A percentile compares a stretch with the other conserved stretches of the same genome.
phyloP scores from a whole-genome alignment of 2,329 filamentous ascomycete species.

The Trichothecium roseum region DNA sequence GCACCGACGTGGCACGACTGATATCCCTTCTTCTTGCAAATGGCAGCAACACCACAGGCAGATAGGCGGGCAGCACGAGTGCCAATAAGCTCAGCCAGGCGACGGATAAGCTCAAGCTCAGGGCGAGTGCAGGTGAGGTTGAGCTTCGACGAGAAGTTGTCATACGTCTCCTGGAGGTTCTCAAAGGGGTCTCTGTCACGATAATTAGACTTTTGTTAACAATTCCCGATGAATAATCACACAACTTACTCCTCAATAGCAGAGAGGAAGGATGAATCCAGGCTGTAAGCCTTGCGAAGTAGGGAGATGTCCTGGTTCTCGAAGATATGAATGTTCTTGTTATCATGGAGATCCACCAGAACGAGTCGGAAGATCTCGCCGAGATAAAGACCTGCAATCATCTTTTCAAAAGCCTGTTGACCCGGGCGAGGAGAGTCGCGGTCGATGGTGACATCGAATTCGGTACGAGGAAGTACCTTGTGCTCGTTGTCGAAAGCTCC shows the following conservation, averaged over 20 bases:
- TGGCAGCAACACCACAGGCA: constrained; percentile 88
- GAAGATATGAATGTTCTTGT: constrained; percentile 66
- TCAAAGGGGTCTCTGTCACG: constrained; percentile 77
- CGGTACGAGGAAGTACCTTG: constrained; percentile 73
- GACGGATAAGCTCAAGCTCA: constrained; percentile 82
- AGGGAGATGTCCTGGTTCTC: constrained; percentile 69
- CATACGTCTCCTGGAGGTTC: constrained; percentile 81
- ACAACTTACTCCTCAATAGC: constrained; percentile 70
- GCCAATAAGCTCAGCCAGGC: constrained; percentile 86
- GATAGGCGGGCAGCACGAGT: constrained; percentile 89
- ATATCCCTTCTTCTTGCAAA: constrained; percentile 93
- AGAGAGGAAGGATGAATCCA: constrained; percentile 90
- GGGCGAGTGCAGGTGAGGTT: constrained; percentile 58
- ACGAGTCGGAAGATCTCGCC: constrained; percentile 91
- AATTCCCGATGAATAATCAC: background rate
- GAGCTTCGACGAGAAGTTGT: constrained; percentile 71
- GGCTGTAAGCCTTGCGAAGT: constrained; percentile 75
- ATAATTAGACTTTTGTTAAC: constrained; percentile 9
- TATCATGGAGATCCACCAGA: constrained; percentile 76
- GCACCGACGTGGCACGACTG: constrained; percentile 86
- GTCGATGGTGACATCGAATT: constrained; percentile 81
- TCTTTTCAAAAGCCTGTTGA: constrained; percentile 95
- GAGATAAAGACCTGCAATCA: constrained; percentile 90
- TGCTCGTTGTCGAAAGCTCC: constrained; percentile 95
- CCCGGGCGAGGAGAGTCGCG: constrained; percentile 84